These are phyloP conservation scores for Casuarina cunninghamiana DNA, from an alignment of 306 rosid genomes.

Conservation along the genomic window DNA sequence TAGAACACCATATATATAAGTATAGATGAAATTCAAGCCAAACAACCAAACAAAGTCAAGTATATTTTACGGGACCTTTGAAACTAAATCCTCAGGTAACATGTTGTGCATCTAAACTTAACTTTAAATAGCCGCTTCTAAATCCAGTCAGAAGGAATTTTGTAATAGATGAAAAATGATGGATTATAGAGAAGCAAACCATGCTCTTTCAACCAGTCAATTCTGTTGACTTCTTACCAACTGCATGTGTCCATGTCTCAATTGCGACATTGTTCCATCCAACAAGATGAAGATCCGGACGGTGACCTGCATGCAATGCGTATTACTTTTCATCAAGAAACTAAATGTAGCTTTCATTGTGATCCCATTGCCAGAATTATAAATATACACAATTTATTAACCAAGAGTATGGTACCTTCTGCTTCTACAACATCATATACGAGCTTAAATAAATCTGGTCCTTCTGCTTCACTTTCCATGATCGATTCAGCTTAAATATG, in stretches of 20 bases:
- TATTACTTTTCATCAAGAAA: neutral
- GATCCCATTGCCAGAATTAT: slow-evolving; percentile 1
- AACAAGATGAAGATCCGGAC: slow-evolving; percentile 96
- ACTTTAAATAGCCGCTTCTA: neutral
- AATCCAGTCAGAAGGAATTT: neutral
- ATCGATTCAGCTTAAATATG: slow-evolving; percentile 52
- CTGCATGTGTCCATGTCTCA: slow-evolving; percentile 87
- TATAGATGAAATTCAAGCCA: neutral
- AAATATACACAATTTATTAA: neutral
- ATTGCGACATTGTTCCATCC: slow-evolving; percentile 81
- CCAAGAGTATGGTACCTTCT: slow-evolving; percentile 46
- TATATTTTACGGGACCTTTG: neutral
- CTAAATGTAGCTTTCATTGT: neutral
- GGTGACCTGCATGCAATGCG: slow-evolving; percentile 57
- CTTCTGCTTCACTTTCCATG: slow-evolving; percentile 83
- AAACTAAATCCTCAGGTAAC: neutral
- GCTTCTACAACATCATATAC: slow-evolving; percentile 82
- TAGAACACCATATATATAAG: neutral
- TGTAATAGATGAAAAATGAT: neutral
- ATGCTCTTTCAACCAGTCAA: neutral
- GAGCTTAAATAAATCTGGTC: slow-evolving; percentile 66
- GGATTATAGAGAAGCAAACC: neutral
- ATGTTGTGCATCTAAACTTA: neutral
- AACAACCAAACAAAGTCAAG: neutral
- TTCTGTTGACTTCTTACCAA: slow-evolving; percentile 45